These are phyloP conservation scores for Vaccinium vitisidaea DNA, from an alignment of 148 eudicot genomes.

Conservation along the genomic window DNA sequence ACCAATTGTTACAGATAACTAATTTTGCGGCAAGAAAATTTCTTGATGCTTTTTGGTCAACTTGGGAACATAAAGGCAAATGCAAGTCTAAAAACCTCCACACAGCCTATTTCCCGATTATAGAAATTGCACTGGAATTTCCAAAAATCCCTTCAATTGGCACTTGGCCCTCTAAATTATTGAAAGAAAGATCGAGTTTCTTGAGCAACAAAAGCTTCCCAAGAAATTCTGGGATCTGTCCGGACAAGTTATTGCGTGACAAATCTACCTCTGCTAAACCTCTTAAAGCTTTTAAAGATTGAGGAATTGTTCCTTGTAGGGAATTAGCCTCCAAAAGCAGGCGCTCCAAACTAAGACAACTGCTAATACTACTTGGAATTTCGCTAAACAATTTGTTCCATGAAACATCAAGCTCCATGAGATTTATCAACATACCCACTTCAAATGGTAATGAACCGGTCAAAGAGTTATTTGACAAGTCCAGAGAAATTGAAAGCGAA, in stretches of 20 bases:
- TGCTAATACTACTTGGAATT: conserved; percentile 31
- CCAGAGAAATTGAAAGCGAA: conserved; percentile 18
- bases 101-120: conserved; percentile 32
- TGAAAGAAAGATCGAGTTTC: conserved; percentile 32
- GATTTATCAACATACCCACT: conserved; percentile 24
- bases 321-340: conserved; percentile 23
- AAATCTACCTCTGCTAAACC: conserved; percentile 36
- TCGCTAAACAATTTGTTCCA: conserved; percentile 35
- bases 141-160: conserved; percentile 35
- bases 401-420: conserved; percentile 20
- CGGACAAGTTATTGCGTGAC: conserved; percentile 41
- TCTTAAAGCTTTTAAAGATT: conserved; percentile 21
- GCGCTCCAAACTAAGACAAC: conserved; percentile 19
- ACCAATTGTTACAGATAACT: neutral
- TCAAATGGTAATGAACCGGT: conserved; percentile 34
- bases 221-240: conserved; percentile 34
- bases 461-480: conserved; percentile 20
- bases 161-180: conserved; percentile 35
- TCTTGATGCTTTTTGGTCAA: neutral
- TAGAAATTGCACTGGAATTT: conserved; percentile 29
- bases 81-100: conserved; percentile 36
- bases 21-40: conserved; percentile 7
- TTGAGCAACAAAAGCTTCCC: conserved; percentile 14
- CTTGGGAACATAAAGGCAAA: conserved; percentile 31
- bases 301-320: conserved; percentile 33